Evolutionary conservation across 805 yeast genomes (phyloP).

Genomic region (Yarrowia divulgata): DNA sequence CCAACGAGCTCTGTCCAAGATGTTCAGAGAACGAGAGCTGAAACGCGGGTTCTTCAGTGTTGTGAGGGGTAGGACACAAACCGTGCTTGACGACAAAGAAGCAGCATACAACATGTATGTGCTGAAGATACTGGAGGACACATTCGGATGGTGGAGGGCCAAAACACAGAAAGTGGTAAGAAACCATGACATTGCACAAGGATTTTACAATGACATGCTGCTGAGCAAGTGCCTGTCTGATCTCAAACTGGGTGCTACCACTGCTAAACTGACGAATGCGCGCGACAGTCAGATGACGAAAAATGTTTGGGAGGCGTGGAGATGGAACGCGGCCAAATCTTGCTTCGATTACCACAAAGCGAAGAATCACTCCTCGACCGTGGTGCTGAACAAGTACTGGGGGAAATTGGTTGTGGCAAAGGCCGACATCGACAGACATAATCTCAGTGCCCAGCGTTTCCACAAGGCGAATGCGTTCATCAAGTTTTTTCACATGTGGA

Average conservation of each 20-base stretch:
- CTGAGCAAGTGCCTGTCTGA: background rate
- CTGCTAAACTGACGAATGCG: background rate
- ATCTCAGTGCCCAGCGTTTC: slow-evolving; percentile 10
- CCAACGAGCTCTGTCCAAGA: background rate
- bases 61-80: background rate
- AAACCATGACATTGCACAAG: background rate
- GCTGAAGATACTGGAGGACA: background rate
- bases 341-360: background rate
- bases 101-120: background rate
- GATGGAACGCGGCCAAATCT: slow-evolving; percentile 31
- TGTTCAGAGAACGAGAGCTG: background rate
- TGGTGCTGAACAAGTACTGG: slow-evolving; percentile 2
- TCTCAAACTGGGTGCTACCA: background rate
- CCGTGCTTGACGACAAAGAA: slow-evolving; percentile 1
- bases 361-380: background rate
- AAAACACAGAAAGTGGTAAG: background rate
- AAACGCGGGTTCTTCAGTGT: slow-evolving; percentile 2
- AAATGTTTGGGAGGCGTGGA: slow-evolving; percentile 9
- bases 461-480: slow-evolving; percentile 9
- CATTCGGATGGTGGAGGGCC: slow-evolving; percentile 13
- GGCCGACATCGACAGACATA: background rate
- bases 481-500: slow-evolving; percentile 11
- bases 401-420: background rate
- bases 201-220: slow-evolving; percentile 1
- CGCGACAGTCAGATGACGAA: slow-evolving; percentile 3